Evolutionary conservation across 768 basidiomycete species (phyloP).

Genomic region (Russula sp.): DNA sequence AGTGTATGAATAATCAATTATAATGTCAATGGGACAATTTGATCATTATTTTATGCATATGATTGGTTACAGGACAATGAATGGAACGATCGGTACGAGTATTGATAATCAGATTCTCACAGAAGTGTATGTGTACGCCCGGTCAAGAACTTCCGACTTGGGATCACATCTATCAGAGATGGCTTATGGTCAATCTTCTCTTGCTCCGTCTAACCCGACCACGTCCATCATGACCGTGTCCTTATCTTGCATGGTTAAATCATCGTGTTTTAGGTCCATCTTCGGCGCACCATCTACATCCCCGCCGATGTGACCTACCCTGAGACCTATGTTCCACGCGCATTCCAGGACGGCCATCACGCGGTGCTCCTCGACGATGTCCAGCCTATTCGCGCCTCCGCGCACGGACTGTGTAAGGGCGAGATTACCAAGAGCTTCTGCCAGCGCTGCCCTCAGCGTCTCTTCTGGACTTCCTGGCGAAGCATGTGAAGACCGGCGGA

Average conservation of each 20-base stretch:
- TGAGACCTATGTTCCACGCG: slow-evolving; percentile 10
- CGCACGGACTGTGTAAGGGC: slow-evolving; percentile 3
- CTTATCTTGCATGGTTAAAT: not conserved
- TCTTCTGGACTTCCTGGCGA: not conserved
- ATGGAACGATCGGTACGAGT: too few relatives aligned
- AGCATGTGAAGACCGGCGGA: not conserved
- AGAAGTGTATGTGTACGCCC: not conserved
- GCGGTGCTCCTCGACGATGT: slow-evolving; percentile 5
- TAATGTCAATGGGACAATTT: too few relatives aligned
- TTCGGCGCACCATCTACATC: not conserved
- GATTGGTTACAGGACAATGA: too few relatives aligned
- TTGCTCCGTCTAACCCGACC: not conserved
- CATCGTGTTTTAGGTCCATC: not conserved
- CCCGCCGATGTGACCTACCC: not conserved
- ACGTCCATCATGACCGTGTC: not conserved
- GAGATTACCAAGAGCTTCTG: slow-evolving; percentile 7
- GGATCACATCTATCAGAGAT: not conserved
- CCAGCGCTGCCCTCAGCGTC: not conserved
- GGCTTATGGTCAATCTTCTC: not conserved
- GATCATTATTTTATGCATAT: too few relatives aligned
- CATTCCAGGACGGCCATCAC: slow-evolving; percentile 13
- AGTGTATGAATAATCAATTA: too few relatives aligned
- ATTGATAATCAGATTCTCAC: not conserved
- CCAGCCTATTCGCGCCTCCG: slow-evolving; percentile 1
- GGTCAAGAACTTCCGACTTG: not conserved